phyloP scores from a whole-genome alignment of 176 grass and related monocot species.

The Oryza meyeriana region DNA sequence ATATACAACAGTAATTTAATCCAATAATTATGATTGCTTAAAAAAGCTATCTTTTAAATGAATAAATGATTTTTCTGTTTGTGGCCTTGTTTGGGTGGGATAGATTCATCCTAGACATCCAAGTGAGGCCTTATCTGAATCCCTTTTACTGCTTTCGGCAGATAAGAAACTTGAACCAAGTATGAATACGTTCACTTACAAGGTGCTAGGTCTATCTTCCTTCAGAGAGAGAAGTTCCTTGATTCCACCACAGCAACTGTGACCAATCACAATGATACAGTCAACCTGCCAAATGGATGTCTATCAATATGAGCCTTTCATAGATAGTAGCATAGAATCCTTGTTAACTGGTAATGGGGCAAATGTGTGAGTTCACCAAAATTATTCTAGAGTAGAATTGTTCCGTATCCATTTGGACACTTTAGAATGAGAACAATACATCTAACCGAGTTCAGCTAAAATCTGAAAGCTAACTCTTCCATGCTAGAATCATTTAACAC shows the following conservation, averaged over 20 bases:
- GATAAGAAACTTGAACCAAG: constrained; percentile 5
- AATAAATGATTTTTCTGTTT: not conserved
- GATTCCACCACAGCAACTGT: constrained; percentile 82
- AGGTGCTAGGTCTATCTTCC: constrained; percentile 35
- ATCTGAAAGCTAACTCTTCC: not conserved
- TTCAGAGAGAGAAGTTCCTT: constrained; percentile 66
- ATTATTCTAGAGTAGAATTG: not conserved
- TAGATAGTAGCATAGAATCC: not conserved
- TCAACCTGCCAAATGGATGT: constrained; percentile 50
- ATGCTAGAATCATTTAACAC: not conserved
- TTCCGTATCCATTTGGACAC: not conserved
- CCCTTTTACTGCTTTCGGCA: not conserved
- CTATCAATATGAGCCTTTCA: constrained; percentile 5
- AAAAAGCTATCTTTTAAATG: not conserved
- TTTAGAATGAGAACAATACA: not conserved
- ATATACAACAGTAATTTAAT: not conserved
- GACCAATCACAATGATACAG: constrained; percentile 73
- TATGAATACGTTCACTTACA: constrained; percentile 32
- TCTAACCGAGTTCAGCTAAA: not conserved
- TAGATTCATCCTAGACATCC: not conserved
- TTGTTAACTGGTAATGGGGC: not conserved
- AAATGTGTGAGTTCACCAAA: not conserved
- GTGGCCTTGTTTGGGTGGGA: not conserved
- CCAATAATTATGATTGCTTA: not conserved
- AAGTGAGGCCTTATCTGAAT: not conserved